Base-by-base conservation (phyloP, 2,329 filamentous ascomycete species). In the Diaporthe sp. region DNA sequence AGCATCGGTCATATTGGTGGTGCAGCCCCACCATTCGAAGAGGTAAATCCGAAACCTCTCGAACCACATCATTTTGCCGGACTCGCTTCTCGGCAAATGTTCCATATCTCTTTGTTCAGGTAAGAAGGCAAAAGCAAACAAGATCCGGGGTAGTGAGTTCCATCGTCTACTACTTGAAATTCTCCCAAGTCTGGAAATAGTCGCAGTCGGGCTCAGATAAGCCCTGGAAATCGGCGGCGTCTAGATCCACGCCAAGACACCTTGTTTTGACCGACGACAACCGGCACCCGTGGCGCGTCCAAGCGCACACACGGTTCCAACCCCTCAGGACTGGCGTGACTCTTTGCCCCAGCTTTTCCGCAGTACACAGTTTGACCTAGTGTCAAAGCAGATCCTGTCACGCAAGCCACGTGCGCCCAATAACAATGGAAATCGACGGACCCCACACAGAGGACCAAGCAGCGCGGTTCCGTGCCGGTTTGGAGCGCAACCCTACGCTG, bases 401-500 rank as follows among this genome's bases (percentile, higher is more conserved):
- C 8, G 28, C n/a, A 6, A 19, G 7, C 53, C 53, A 31, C 55
- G 6, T 39, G 28, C 62, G 42, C 53, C 17, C 3, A 2, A n/a
- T 15, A 13, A 42, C 10, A 19, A 74, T 76, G 75, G 57, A 74
- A 17, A 57, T 76, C 46, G 55, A 74, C 25, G 75, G 75, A 4
- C 65, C 75, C 31, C 75, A 76, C 13, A 76, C 71, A 2, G 55
- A 76, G 22, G 67, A 73, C 28, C 72, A 77, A 61, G 72, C 73
- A 31, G 68, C 55, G 10, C 70, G 49, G 19, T 73, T 77, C 61
- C 72, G 49, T 51, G 42, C 25, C 13, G 72, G 73, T n/a, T 71
- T 77, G 42, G 51, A 60, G 44, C 58, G 62, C 72, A 77, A 77
- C 75, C 61, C 39, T 17, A 76, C 75, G 13, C 72, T 77, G 22